Evolutionary conservation across 306 rosid genomes (phyloP).

Genomic region (Hippophae tibetana): DNA sequence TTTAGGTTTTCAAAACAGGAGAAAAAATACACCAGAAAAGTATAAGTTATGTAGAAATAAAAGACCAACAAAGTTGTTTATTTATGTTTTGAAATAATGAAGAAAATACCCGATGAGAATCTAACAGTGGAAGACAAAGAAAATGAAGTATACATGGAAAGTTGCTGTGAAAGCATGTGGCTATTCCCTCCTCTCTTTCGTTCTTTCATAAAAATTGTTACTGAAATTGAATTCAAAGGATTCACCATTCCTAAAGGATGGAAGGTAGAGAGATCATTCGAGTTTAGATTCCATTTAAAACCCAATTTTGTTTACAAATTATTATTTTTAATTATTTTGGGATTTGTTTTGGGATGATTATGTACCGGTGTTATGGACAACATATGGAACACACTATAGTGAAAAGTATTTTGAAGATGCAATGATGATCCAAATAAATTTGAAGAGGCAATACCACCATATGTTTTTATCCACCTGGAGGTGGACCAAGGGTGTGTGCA

Average conservation of each 20-base stretch:
- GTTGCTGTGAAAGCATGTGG: constrained; percentile 70
- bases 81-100: constrained; percentile 17
- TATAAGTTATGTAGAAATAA: too few relatives aligned
- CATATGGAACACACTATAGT: constrained; percentile 62
- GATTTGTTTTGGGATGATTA: not conserved
- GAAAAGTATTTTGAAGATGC: constrained; percentile 58
- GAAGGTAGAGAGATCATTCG: constrained; percentile 38
- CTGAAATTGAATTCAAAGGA: constrained; percentile 61
- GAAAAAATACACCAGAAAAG: not conserved
- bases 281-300: not conserved
- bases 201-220: constrained; percentile 64
- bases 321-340: too few relatives aligned
- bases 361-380: constrained; percentile 65
- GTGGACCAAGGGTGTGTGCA: constrained; percentile 82
- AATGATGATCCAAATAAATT: constrained; percentile 57
- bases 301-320: not conserved
- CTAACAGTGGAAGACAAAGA: constrained; percentile 54
- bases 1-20: not conserved
- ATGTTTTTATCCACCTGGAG: constrained; percentile 71
- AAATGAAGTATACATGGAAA: constrained; percentile 80
- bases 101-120: constrained; percentile 37
- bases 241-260: constrained; percentile 70
- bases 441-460: constrained; percentile 44
- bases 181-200: constrained; percentile 71
- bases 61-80: not conserved